Percentiles rank a stretch among this genome's conserved stretches.
These are phyloP conservation scores for Dothideomycetes sp. DNA, from an alignment of 2,329 filamentous ascomycete genomes.

Conservation along the genomic window DNA sequence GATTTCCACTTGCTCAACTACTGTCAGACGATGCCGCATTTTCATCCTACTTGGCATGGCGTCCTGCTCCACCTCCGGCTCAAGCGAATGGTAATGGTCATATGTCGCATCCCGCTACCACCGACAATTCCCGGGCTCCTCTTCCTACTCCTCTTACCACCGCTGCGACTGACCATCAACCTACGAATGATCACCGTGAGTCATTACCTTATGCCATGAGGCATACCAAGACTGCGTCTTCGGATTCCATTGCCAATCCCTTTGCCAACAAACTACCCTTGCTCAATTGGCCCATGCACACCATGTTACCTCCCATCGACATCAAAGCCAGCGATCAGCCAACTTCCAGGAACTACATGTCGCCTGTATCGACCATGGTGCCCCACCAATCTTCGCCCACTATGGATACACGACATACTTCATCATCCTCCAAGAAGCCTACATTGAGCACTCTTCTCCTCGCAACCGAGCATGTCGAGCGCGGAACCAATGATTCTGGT, in stretches of 20 bases:
- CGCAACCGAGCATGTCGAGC: conserved; percentile 10
- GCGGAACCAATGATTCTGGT: no score
- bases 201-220: no score
- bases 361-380: neutral
- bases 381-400: neutral
- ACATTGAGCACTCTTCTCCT: conserved; percentile 2
- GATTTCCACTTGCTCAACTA: neutral
- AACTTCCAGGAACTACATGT: neutral
- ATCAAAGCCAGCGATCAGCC: neutral
- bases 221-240: no score
- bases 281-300: conserved; percentile 11
- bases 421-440: neutral
- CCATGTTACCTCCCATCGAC: conserved; percentile 6
- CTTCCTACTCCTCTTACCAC: neutral
- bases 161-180: neutral
- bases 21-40: neutral
- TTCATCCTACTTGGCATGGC: conserved; percentile 7
- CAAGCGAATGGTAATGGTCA: no score
- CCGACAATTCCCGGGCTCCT: neutral
- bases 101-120: no score
- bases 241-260: no score
- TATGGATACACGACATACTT: neutral
- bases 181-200: no score
- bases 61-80: neutral
- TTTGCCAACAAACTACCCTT: no score